These are phyloP conservation scores for Tuber aestivum DNA, from an alignment of 495 filamentous ascomycete species.

Conservation along the genomic window DNA sequence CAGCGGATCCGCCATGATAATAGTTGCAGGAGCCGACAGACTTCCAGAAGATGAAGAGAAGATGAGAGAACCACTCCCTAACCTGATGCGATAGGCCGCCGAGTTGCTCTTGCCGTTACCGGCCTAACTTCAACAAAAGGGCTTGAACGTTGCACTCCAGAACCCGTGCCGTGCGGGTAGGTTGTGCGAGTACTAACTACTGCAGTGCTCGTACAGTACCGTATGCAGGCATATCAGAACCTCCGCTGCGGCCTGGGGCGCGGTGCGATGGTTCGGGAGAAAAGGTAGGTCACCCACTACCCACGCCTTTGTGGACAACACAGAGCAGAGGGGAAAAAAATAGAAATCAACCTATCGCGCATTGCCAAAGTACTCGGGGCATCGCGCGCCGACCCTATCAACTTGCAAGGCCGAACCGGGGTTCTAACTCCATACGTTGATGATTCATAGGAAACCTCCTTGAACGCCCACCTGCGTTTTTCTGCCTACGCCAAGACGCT, in stretches of 20 bases:
- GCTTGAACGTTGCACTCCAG: background rate
- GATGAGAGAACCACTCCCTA: background rate
- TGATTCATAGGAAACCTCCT: background rate
- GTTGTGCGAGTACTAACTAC: no score
- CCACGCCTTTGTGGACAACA: background rate
- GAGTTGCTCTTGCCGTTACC: background rate
- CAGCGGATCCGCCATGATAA: background rate
- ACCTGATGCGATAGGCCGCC: background rate
- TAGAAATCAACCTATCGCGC: background rate
- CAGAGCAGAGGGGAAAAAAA: background rate
- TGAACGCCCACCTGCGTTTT: background rate
- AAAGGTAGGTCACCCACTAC: background rate
- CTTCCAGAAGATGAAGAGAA: background rate
- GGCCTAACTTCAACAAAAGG: background rate
- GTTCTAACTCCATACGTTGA: background rate
- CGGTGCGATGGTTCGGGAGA: background rate
- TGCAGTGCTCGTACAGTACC: no score
- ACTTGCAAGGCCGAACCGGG: background rate
- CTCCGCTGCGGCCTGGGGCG: background rate
- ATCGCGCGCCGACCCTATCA: background rate
- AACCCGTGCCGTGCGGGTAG: no score
- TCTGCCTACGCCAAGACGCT: conserved; percentile 4
- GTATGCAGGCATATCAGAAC: background rate
- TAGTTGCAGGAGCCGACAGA: background rate
- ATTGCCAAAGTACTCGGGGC: background rate